Percentiles rank a stretch among this genome's conserved stretches.
Evolutionary conservation across 306 rosid genomes (phyloP).

Genomic region (Arachis hypogaea): DNA sequence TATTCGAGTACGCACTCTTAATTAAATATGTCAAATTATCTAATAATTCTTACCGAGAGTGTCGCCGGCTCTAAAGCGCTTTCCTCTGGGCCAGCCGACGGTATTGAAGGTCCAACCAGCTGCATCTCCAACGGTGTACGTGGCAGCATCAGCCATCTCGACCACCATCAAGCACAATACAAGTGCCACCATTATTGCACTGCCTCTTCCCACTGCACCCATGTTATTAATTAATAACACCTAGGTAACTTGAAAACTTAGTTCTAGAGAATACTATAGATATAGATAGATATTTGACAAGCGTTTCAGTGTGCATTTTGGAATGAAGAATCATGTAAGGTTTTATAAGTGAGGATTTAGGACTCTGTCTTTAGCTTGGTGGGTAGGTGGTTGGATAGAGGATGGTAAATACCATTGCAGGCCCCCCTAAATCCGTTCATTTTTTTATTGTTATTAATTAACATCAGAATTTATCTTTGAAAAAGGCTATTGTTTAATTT

Average conservation of each 20-base stretch:
- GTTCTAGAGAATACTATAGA: background rate
- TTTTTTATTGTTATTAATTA: too few species aligned
- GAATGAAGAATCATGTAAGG: background rate
- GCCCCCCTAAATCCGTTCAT: too few species aligned
- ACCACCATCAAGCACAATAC: conserved; percentile 46
- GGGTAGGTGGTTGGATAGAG: background rate
- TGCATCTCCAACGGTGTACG: conserved; percentile 57
- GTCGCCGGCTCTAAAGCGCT: conserved; percentile 75
- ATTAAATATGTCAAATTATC: too few species aligned
- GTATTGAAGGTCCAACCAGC: conserved; percentile 68
- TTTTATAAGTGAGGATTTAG: background rate
- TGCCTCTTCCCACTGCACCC: conserved; percentile 66
- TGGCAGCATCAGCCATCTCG: conserved; percentile 53
- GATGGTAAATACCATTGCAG: too few species aligned
- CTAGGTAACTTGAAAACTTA: too few species aligned
- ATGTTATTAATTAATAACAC: conserved; percentile 13
- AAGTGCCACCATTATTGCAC: conserved; percentile 50
- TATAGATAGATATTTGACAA: too few species aligned
- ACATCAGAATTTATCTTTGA: too few species aligned
- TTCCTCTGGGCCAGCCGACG: conserved; percentile 59
- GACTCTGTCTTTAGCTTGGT: background rate
- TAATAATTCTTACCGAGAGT: conserved; percentile 52
- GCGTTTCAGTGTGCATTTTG: background rate
- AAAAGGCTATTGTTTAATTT: too few species aligned
- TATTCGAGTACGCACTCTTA: too few species aligned